Base-by-base conservation (phyloP, 305 asterid genomes). In the Striga hermonthica region DNA sequence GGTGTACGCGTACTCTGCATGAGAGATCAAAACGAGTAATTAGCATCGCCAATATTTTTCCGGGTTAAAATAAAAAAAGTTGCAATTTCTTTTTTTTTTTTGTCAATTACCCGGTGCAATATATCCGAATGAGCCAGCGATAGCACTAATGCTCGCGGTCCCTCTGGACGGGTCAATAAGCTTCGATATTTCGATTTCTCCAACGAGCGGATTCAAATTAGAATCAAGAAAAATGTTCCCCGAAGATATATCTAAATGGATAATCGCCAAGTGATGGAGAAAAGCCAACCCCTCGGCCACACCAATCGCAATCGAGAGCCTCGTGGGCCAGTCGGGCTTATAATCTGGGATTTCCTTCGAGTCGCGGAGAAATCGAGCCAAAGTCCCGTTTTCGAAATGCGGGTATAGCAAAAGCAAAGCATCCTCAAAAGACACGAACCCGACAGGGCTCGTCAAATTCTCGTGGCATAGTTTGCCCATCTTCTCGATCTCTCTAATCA, bases 121-220 rank as follows among this genome's bases (percentile, higher is more conserved):
- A 70, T 93, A 93, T 57, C 99, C 99, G 55, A 90, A 93, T 12
- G 97, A 93, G 44, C 97, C 99, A 9, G 99, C 97, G 72, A 93
- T 95, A 11, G 99, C 99, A 48, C 97, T 93, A 79, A 93, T 90
- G 56, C 99, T 93, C 9, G 96, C 99, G 0, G 97, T 85, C 57
- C 99, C 99, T 72, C 96, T 74, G 13, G 91, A 90, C 4, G 97
- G 97, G 67, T 93, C 99, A 22, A 93, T 86, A 64, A 93, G 95
- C 87, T 84, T 88, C n/a, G 99, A 90, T 56, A 93, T 90, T 67
- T 88, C 97, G 40, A 90, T 90, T 84, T 93, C 97, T 36, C 95
- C 87, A 4, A 90, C 87, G 79, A 90, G 74, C 28, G 99, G 93
- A 69, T 72, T 82, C 65, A 79, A 84, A 70, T 84, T 81, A 12